A percentile compares a stretch with the other conserved stretches of the same genome.
Evolutionary conservation across 306 rosid species (phyloP).

Genomic region (Citrullus amarus): DNA sequence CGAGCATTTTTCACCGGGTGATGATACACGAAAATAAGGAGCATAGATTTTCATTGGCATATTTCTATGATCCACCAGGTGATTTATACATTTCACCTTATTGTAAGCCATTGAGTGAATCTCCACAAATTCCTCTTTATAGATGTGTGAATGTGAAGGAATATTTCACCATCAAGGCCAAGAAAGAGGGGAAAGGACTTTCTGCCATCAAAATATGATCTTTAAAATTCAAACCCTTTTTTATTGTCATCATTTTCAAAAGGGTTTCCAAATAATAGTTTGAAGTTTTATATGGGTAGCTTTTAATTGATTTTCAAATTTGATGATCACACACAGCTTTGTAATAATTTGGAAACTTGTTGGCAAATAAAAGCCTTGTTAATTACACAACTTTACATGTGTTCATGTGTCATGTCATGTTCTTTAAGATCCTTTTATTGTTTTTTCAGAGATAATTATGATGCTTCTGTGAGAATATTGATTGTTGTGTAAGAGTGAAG

Average conservation of each 20-base stretch:
- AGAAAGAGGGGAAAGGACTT: constrained; percentile 22
- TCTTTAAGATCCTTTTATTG: no score
- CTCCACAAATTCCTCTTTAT: constrained; percentile 19
- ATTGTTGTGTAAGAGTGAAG: no score
- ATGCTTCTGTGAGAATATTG: no score
- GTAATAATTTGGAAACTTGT: background rate
- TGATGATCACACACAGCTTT: background rate
- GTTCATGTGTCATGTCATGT: background rate
- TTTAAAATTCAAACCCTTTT: background rate
- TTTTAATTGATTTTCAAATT: background rate
- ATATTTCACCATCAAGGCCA: constrained; percentile 22
- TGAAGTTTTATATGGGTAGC: background rate
- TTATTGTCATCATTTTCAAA: background rate
- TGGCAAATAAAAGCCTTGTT: background rate
- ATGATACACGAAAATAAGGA: constrained; percentile 16
- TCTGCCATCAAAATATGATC: background rate
- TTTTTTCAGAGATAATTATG: no score
- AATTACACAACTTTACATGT: no score
- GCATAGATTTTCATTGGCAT: constrained; percentile 21
- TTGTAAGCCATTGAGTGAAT: constrained; percentile 8
- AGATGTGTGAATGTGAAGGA: constrained; percentile 35
- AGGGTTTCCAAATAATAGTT: background rate
- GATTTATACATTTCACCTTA: constrained; percentile 23
- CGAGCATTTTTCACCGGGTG: constrained; percentile 29
- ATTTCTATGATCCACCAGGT: constrained; percentile 32